Base-by-base conservation (phyloP, 106 monocot genomes). In the Gastrodia elata region DNA sequence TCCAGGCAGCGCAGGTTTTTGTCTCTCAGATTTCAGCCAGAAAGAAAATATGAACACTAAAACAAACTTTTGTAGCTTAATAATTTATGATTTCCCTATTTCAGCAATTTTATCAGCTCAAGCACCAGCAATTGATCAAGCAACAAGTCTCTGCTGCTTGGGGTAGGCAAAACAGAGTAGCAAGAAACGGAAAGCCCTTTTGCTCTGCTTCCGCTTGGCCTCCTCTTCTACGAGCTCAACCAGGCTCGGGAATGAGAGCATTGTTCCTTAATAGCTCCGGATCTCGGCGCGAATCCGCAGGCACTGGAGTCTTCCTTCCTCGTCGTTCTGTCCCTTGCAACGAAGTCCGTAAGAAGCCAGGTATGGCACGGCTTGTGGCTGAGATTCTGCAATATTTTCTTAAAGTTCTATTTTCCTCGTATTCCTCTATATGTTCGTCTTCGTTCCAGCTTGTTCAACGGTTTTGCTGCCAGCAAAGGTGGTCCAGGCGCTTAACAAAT, bases 261-360 rank as follows among this genome's bases (percentile, higher is more conserved):
- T 73, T 91, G 8, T 86, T 91, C 61, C 81, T 91, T 43, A 71
- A 73, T 52, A 73, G 71, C 0, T 0, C 75, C 26, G 78, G 72
- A 15, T 30, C 67, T 0, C 79, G 80, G 6, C 32, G 77, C 33
- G 83, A 80, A 74, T 83, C 85, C 1, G 69, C 76, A 18, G 92
- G 92, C 25, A 91, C 91, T n/a, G 91, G 91, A 9, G 91, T 91
- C 0, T 91, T 91, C 73, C 69, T 91, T 16, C 91, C 91, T 1
- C 85, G 88, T 39, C 65, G 76, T 5, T 64, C 56, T 1, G 85
- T 85, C 0, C 37, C 34, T 11, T 73, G 74, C 1, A 27, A 64
- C 42, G 88, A 91, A n/a, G 65, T 72, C 0, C 70, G 79, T 1
- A 91, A 78, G 48, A 88, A 86, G 57, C 83, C 83, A 39, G 73